phyloP scores from a whole-genome alignment of 1,284 basidiomycete species.

The Pterula multifida region DNA sequence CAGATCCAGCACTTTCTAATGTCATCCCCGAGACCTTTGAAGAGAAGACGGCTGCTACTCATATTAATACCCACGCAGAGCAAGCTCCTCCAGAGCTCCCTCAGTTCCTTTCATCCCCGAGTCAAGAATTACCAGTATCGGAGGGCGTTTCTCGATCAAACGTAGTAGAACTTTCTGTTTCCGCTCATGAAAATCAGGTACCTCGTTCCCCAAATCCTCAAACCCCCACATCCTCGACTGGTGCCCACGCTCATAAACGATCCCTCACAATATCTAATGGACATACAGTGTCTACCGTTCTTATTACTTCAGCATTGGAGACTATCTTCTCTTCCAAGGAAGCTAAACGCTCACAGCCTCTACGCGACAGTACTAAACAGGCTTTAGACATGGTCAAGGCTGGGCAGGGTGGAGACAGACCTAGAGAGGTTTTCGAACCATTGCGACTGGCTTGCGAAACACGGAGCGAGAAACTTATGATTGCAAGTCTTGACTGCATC shows the following conservation, averaged over 20 bases:
- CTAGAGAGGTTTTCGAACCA: slow-evolving; percentile 86
- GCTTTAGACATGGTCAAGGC: slow-evolving; percentile 77
- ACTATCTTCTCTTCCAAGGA: slow-evolving; percentile 83
- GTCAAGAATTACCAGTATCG: too few species aligned
- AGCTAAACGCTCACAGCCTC: slow-evolving; percentile 71
- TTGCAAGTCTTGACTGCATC: slow-evolving; percentile 90
- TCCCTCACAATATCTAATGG: slow-evolving; percentile 50
- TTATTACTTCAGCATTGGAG: slow-evolving; percentile 82
- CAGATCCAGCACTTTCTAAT: too few species aligned
- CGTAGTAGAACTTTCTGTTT: too few species aligned
- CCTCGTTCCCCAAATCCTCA: background rate
- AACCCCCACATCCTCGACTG: background rate
- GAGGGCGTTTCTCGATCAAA: too few species aligned
- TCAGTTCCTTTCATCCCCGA: too few species aligned
- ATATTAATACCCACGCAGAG: too few species aligned
- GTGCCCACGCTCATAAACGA: background rate
- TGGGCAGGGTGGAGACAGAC: slow-evolving; percentile 57
- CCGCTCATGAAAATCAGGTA: too few species aligned
- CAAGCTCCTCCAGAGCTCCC: too few species aligned
- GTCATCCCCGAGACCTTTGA: too few species aligned
- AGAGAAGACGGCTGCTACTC: too few species aligned
- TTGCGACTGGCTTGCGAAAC: slow-evolving; percentile 91
- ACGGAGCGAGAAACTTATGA: slow-evolving; percentile 81
- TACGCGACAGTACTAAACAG: slow-evolving; percentile 71
- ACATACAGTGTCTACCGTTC: slow-evolving; percentile 60